Evolutionary conservation across 768 basidiomycete genomes (phyloP), one percentile per base, ranked within the genome.

Genomic region (Tricholoma sp.): DNA sequence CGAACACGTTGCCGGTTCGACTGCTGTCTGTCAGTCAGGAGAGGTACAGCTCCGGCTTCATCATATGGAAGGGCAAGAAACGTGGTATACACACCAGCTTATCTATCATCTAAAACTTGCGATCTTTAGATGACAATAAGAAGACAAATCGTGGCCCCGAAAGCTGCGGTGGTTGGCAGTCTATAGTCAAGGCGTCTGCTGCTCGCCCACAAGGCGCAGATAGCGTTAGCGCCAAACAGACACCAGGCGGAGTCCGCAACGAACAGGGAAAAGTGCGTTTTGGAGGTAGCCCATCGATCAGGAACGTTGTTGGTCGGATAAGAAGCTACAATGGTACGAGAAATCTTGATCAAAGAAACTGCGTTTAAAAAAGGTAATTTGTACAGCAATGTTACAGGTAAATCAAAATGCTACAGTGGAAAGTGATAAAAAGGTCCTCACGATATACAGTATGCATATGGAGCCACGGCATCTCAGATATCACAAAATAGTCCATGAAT

Each of bases 361-460:
- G 24, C 20, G 8, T 13, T 45, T 24, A 24, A 24, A 24, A 44
- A 45, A 24, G 4, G 15, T 28, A 45, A 13, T 45, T 24, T 20
- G 13, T 45, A 48, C 29, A 48, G 29, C 42, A 12, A 32, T 31
- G 32, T 13, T 15, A 49, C 10, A 32, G 15, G 32, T 31, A 32
- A 32, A 49, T 49, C 9, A 49, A 49, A 13, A 49, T 24, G 29
- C 47, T 42, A 53, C 28, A 42, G 29, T 32, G 31, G n/a, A 31
- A 32, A 52, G 50, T 53, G 17, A 42, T 28, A 53, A 53, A 9
- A 13, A 33, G 44, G 29, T 32, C 52, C 52, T 53, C 52, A 53
- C 52, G 15, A 34, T 32, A 15, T 48, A 49, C 13, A 32, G 31
- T n/a, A 15, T n/a, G 12, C 12, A 49, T n/a, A 31, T n/a, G 12